Conservation (phyloP, 805 yeast genomes). For the Cyberlindnera suaveolens region DNA sequence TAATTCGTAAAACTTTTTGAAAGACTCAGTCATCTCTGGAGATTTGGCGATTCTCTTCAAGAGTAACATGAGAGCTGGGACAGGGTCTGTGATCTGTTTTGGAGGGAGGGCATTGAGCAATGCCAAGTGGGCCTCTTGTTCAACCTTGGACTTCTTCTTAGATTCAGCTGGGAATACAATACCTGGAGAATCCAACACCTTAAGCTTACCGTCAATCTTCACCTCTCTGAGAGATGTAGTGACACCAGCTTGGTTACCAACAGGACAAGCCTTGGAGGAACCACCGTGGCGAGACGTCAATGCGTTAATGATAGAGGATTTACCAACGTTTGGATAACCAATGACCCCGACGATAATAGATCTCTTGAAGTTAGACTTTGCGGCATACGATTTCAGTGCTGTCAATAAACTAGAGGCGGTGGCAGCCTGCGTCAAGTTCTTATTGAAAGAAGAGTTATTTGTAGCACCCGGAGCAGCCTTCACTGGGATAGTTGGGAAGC, state of each 20-base stretch:
- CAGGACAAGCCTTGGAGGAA: slow-evolving; percentile 78
- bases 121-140: slow-evolving; percentile 84
- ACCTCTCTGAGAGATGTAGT: slow-evolving; percentile 89
- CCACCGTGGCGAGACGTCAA: slow-evolving; percentile 76
- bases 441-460: slow-evolving; percentile 62
- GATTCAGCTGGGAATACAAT: slow-evolving; percentile 83
- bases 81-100: slow-evolving; percentile 77
- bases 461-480: slow-evolving; percentile 74
- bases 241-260: slow-evolving; percentile 96
- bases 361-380: slow-evolving; percentile 78
- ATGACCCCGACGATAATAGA: slow-evolving; percentile 91
- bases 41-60: slow-evolving; percentile 71
- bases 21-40: slow-evolving; percentile 68
- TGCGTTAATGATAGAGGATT: slow-evolving; percentile 89
- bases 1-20: slow-evolving; percentile 65
- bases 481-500: slow-evolving; percentile 90
- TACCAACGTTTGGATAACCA: slow-evolving; percentile 97
- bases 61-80: slow-evolving; percentile 70
- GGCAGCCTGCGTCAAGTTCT: slow-evolving; percentile 59
- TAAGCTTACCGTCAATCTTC: slow-evolving; percentile 84
- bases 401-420: slow-evolving; percentile 73
- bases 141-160: slow-evolving; percentile 44
- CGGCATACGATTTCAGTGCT: slow-evolving; percentile 80
- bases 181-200: slow-evolving; percentile 93
- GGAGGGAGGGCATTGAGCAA: slow-evolving; percentile 87